Conservation (phyloP, 139 green algal species). For the Picochlorum sp. region DNA sequence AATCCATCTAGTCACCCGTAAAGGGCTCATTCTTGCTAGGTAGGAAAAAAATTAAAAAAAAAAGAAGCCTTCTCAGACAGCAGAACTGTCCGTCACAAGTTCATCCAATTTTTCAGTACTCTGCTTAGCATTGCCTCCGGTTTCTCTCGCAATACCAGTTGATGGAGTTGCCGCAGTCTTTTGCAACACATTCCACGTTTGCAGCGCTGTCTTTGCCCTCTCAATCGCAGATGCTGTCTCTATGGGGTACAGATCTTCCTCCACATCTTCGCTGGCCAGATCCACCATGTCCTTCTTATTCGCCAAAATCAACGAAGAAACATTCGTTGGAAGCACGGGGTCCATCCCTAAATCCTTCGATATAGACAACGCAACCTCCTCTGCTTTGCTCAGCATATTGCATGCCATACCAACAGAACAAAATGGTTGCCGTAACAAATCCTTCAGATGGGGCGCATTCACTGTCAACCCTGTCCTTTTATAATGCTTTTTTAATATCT, state of each 20-base stretch:
- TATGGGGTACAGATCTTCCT: background rate
- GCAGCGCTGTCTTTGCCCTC: background rate
- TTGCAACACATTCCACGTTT: background rate
- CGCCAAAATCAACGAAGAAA: background rate
- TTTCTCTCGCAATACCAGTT: background rate
- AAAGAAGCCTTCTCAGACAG: too few species aligned
- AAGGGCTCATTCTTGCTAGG: too few species aligned
- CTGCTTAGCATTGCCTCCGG: too few species aligned
- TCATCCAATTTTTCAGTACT: too few species aligned
- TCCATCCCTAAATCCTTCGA: conserved; percentile 12
- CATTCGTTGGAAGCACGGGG: background rate
- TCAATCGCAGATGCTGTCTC: conserved; percentile 1
- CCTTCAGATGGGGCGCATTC: conserved; percentile 50
- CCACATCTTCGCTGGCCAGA: background rate
- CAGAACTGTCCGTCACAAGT: too few species aligned
- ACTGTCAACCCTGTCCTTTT: conserved; percentile 67
- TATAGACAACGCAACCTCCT: conserved; percentile 14
- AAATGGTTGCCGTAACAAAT: conserved; percentile 70
- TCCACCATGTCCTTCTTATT: background rate
- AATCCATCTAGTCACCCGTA: too few species aligned
- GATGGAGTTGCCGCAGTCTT: conserved; percentile 2
- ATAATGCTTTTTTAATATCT: conserved; percentile 88
- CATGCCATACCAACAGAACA: conserved; percentile 59
- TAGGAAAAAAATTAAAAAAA: too few species aligned
- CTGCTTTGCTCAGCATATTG: conserved; percentile 40